Evolutionary conservation across 805 yeast genomes (phyloP).

Genomic region (Hanseniaspora thailandica): DNA sequence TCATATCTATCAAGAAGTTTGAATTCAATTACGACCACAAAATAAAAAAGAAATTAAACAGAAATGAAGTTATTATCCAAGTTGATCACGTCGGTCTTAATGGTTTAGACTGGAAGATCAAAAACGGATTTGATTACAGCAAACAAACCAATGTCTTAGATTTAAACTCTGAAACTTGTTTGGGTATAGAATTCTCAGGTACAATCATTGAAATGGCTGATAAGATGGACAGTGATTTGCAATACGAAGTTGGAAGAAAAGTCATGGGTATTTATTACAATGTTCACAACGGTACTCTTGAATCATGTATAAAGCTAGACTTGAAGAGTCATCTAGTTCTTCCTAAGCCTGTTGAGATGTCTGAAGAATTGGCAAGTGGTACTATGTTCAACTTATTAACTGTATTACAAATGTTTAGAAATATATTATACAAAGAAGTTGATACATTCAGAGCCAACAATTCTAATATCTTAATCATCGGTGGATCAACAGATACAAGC

Average conservation of each 20-base stretch:
- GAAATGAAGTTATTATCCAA: conserved; percentile 43
- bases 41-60: conserved; percentile 38
- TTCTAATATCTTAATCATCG: conserved; percentile 51
- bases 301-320: conserved; percentile 45
- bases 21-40: conserved; percentile 44
- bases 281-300: conserved; percentile 45
- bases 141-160: conserved; percentile 28
- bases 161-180: conserved; percentile 45
- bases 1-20: conserved; percentile 4
- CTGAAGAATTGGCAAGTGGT: conserved; percentile 48
- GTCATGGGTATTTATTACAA: conserved; percentile 53
- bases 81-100: conserved; percentile 50
- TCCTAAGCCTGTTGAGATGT: conserved; percentile 37
- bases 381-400: conserved; percentile 44
- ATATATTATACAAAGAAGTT: conserved; percentile 22
- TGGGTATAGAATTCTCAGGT: conserved; percentile 65
- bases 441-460: conserved; percentile 25
- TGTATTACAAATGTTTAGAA: conserved; percentile 47
- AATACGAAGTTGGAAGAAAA: conserved; percentile 45
- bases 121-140: conserved; percentile 35
- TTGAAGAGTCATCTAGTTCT: conserved; percentile 40
- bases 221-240: conserved; percentile 23
- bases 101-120: conserved; percentile 53
- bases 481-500: conserved; percentile 49
- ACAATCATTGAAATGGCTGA: conserved; percentile 44